Evolutionary conservation across 78 protist genomes (phyloP), one percentile per base, ranked within the genome.

Genomic region (Dictyostelium capitatum): DNA sequence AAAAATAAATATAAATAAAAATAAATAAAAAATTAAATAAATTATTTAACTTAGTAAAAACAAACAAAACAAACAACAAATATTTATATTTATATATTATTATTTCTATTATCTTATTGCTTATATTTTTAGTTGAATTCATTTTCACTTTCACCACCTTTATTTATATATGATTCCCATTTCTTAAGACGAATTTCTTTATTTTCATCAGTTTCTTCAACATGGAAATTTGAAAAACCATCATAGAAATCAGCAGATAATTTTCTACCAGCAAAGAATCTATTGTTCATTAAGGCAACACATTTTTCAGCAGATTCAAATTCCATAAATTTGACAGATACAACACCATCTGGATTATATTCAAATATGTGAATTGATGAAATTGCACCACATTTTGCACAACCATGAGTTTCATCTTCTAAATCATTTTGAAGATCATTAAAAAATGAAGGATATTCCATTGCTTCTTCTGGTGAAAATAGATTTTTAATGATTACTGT

Each of bases 291-390:
- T 6, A 82, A 19, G 62, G 90, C 96, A 15, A 93, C 91, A 67
- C 96, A 93, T 46, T 48, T 48, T 25, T 82, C 81, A 19, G 96
- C 96, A 12, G 74, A 41, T 51, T 82, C 91, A 78, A 67, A 89
- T 17, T 81, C 83, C 67, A 51, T 56, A 43, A 93, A 93, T 43
- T 93, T 93, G 8, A 93, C 78, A 4, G 65, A 70, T 19, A 79
- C 91, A 6, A 93, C 96, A 79, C 96, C 96, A 43, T 93, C 96
- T 25, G 96, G 96, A 64, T 93, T 93, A 12, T 79, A 56, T 25
- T 93, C 89, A 56, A 93, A 93, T 0, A 93, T 72, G 4, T 53
- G 48, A 23, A 93, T 78, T 2, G 90, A 57, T 32, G 89, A 81
- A 12, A 93, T 81, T 46, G 67, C 65, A 17, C 96, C 96, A 84